Base-by-base conservation (phyloP, 148 eudicot genomes). In the Cornus suecica region DNA sequence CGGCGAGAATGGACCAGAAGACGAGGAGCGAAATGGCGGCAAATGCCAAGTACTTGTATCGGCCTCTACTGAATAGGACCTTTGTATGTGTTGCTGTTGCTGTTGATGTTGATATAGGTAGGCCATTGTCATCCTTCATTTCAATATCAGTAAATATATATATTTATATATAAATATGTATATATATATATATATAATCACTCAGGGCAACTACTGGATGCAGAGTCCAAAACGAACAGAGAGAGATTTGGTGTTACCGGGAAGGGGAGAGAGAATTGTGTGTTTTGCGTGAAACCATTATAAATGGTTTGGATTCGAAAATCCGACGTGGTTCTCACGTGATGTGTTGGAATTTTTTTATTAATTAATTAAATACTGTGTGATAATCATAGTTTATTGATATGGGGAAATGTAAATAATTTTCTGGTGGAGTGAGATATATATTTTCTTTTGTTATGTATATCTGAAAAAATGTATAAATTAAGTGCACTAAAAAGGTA, bases 1-100 rank as follows among this genome's bases (percentile, higher is more conserved):
- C 94, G 86, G 97, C 88, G 77, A 94, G 81, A 90, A 94, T 91
- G 11, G 98, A 94, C 94, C 98, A 94, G 74, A 91, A 90, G 10
- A 97, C 97, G 9, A 94, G 82, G 25, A 94, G 83, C 20, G 89
- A 63, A 69, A 94, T 90, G 23, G 93, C 98, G 6, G 90, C 84
- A 41, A 94, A 71, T 18, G 93, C 93, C 93, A 93, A 94, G 56
- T 91, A 84, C 65, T 94, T 94, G 84, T 91, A 92, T 1, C 98
- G 86, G 28, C 94, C 92, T 70, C 81, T 83, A 5, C 90, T 86
- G 73, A 86, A 1, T 0, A 79, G 18, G 45, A 37, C 66, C 78
- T 85, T 87, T 7, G 48, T 15, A 66, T 18, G 80, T 29, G 31
- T 29, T 41, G 85, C 22, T 22, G 74, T 32, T 65, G 82, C 31